These are phyloP conservation scores for Takashimella tepidaria DNA, from an alignment of 1,284 basidiomycete genomes.

Conservation along the genomic window DNA sequence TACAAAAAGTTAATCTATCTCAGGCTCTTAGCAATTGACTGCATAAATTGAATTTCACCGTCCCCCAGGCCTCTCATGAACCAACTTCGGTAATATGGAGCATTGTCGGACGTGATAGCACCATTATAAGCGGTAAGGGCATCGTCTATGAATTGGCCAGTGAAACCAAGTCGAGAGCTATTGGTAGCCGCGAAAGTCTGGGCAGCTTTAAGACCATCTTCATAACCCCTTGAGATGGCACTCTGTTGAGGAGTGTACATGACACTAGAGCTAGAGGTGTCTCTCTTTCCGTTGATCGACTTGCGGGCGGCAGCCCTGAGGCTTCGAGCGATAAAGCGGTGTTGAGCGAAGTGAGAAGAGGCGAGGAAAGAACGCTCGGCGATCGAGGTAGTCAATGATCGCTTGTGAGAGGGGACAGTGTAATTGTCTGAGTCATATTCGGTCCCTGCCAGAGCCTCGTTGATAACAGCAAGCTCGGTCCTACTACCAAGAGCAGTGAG, in stretches of 20 bases:
- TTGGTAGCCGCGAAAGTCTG: conserved; percentile 57
- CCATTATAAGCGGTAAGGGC: conserved; percentile 49
- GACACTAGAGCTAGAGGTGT: background rate
- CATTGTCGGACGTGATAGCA: conserved; percentile 49
- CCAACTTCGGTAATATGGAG: conserved; percentile 51
- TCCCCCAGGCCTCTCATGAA: conserved; percentile 46
- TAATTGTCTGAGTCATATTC: conserved; percentile 14
- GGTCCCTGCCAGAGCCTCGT: conserved; percentile 22
- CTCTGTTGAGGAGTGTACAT: conserved; percentile 23
- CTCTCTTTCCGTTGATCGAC: too few species aligned
- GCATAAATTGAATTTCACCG: conserved; percentile 27
- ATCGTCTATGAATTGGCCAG: conserved; percentile 59
- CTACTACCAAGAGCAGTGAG: conserved; percentile 17
- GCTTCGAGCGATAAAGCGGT: conserved; percentile 22
- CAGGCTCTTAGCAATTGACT: conserved; percentile 16
- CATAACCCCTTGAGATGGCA: conserved; percentile 54
- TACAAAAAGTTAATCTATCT: too few species aligned
- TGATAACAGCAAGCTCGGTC: conserved; percentile 14
- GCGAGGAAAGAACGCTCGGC: conserved; percentile 22
- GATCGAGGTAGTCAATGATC: background rate
- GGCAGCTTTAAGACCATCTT: conserved; percentile 60
- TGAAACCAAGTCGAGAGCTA: conserved; percentile 59
- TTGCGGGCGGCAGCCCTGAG: conserved; percentile 5
- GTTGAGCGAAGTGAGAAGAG: conserved; percentile 13
- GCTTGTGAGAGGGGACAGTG: background rate